A percentile compares a stretch with the other conserved stretches of the same genome.
phyloP scores from a whole-genome alignment of 2,329 filamentous ascomycete species.

The Sordariomycetes sp. region DNA sequence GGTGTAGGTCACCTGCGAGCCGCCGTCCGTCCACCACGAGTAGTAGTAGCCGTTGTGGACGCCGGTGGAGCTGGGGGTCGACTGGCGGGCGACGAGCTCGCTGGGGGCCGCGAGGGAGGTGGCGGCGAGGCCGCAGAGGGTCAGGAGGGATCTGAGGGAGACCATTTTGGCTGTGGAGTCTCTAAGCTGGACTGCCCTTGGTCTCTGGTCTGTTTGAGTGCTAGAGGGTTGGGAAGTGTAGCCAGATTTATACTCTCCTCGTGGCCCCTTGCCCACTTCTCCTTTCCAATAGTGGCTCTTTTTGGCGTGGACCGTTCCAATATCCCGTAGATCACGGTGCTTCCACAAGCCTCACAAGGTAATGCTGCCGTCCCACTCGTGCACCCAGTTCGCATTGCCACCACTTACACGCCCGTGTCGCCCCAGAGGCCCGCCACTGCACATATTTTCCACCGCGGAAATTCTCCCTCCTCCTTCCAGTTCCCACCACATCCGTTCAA shows the following conservation, averaged over 20 bases:
- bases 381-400: background rate
- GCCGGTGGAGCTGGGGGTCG: conserved; percentile 23
- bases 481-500: background rate
- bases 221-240: background rate
- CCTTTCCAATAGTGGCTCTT: background rate
- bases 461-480: background rate
- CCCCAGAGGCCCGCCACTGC: background rate
- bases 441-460: background rate
- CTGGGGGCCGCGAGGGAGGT: background rate
- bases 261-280: background rate
- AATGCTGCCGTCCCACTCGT: background rate
- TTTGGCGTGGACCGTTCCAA: background rate
- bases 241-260: background rate
- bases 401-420: background rate
- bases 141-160: conserved; percentile 3
- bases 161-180: background rate
- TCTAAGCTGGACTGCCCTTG: background rate
- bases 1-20: conserved; percentile 29
- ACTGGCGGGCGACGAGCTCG: conserved; percentile 4
- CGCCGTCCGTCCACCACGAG: conserved; percentile 36
- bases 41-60: conserved; percentile 33
- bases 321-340: background rate
- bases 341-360: background rate
- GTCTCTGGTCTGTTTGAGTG: background rate
- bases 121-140: background rate